Evolutionary conservation across 805 yeast genomes (phyloP), one percentile per base, ranked within the genome.

Genomic region (Lachancea meyersii): DNA sequence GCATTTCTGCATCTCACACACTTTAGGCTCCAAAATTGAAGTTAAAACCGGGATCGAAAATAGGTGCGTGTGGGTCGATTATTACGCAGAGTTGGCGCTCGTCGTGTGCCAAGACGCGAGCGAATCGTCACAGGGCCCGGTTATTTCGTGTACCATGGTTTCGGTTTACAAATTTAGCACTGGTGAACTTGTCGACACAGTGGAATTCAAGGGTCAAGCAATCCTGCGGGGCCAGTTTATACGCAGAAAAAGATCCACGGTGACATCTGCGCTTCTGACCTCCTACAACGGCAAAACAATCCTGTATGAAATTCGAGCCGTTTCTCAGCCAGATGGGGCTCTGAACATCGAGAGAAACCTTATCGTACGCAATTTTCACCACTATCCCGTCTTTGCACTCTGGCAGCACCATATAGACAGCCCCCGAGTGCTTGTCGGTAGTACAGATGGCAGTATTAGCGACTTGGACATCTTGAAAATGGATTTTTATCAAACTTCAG

Each of bases 271-370:
- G 3, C 21, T 57, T 14, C 40, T 55, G 17, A 45, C 54, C 2
- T 45, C 60, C 1, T 44, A 41, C 26, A 49, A 48, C 16, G 63
- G 63, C 6, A 54, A 54, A 43, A 47, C 50, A 5, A 50, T 53
- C 16, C 44, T 55, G 11, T 50, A 53, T 31, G 63, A 58, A 38
- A 45, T 57, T 14, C 30, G 53, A 33, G 35, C 39, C 14, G 28
- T 22, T 4, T n/a, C 38, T 10, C 6, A 24, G 5, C 13, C 38
- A 3, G 35, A 27, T 6, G 36, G 35, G 6, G 18, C 20, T 2
- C 40, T 43, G 30, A 36, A 18, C 13, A 43, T 47, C 28, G 50
- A 46, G 28, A 44, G 63, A 5, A 58, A 58, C 41, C 20, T 58
- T 18, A 42, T 53, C 1, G 22, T 48, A 5, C 48, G 43, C 32